These are phyloP conservation scores for Quercus cerris DNA, from an alignment of 306 rosid species.

Conservation along the genomic window DNA sequence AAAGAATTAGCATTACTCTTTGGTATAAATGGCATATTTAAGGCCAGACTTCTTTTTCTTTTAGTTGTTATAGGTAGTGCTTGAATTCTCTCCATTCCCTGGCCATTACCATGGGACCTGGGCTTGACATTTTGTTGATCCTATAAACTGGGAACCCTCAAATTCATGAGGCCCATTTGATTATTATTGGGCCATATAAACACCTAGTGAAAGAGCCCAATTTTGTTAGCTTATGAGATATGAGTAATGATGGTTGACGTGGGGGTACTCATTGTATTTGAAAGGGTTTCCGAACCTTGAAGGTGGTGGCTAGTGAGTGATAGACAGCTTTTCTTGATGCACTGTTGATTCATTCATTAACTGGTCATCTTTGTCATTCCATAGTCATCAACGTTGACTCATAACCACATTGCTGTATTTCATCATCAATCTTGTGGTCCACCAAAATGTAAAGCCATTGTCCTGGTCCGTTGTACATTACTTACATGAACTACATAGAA, in stretches of 20 bases:
- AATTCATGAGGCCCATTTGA: background rate
- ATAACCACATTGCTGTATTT: background rate
- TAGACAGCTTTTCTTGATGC: too few relatives aligned
- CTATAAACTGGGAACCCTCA: background rate
- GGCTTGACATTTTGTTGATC: slow-evolving; percentile 3
- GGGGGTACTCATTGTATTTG: background rate
- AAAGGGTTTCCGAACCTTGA: too few relatives aligned
- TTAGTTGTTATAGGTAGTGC: too few relatives aligned
- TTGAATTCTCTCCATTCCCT: too few relatives aligned
- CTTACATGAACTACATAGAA: background rate
- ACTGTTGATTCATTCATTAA: too few relatives aligned
- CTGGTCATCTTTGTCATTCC: too few relatives aligned
- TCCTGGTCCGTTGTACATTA: slow-evolving; percentile 6
- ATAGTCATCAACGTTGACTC: background rate
- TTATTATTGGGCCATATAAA: background rate
- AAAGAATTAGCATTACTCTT: too few relatives aligned
- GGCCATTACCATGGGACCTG: background rate
- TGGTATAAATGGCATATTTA: background rate
- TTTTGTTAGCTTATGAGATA: background rate
- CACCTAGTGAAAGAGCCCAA: background rate
- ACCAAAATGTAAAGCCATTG: background rate
- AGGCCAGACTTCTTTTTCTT: background rate
- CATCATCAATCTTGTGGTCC: slow-evolving; percentile 11
- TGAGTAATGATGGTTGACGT: background rate
- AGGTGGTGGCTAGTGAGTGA: too few relatives aligned